These are phyloP conservation scores for Aureobasidium sp. DNA, from an alignment of 2,329 filamentous ascomycete species.

Conservation along the genomic window DNA sequence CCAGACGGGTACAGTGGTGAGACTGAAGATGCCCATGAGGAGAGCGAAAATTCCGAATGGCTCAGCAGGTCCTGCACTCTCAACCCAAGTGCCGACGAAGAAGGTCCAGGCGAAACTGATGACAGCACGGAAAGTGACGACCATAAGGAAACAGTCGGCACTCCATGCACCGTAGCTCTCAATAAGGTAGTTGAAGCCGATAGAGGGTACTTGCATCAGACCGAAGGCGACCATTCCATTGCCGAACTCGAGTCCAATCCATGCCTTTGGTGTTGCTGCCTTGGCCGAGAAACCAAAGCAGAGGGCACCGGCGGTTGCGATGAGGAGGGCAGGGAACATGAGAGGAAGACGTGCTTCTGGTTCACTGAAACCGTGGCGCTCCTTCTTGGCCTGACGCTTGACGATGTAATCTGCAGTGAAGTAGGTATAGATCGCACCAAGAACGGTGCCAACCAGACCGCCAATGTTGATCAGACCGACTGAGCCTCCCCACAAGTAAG, in stretches of 20 bases:
- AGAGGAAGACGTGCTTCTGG: conserved; percentile 32
- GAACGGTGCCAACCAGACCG: conserved; percentile 28
- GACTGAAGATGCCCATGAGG: conserved; percentile 41
- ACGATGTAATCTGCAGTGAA: conserved; percentile 29
- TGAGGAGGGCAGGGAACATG: conserved; percentile 29
- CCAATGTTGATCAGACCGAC: conserved; percentile 32
- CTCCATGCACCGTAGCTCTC: conserved; percentile 21
- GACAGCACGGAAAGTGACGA: conserved; percentile 41
- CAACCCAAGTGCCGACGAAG: conserved; percentile 43
- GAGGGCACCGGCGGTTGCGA: conserved; percentile 30
- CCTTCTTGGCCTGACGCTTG: conserved; percentile 28
- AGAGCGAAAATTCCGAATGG: conserved; percentile 47
- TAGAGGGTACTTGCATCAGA: conserved; percentile 33
- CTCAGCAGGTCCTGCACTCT: conserved; percentile 33
- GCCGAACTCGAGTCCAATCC: conserved; percentile 33
- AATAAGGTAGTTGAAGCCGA: conserved; percentile 37
- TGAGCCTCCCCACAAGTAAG: conserved; percentile 33
- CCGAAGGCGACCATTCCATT: conserved; percentile 33
- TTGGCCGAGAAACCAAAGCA: conserved; percentile 33
- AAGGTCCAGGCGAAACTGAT: conserved; percentile 49
- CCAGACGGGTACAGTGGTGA: conserved; percentile 30
- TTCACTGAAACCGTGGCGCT: conserved; percentile 30
- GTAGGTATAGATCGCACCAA: conserved; percentile 31
- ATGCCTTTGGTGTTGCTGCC: conserved; percentile 26
- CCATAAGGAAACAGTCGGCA: conserved; percentile 46